Evolutionary conservation across 306 rosid genomes (phyloP).

Genomic region (Cicer chorassanicum): DNA sequence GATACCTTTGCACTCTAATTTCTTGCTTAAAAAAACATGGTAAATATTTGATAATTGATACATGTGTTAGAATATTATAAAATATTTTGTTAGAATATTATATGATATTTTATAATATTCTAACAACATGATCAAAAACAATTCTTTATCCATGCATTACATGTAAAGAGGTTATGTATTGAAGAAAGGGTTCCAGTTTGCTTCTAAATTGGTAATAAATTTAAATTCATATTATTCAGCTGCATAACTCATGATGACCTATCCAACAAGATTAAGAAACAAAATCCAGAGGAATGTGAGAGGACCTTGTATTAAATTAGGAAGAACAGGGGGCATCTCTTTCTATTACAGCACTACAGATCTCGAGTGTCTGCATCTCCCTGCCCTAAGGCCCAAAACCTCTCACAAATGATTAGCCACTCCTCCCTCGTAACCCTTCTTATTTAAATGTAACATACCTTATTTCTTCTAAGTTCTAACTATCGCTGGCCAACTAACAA

Average conservation of each 20-base stretch:
- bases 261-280: not conserved
- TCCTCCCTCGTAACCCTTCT: not conserved
- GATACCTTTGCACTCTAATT: too few species aligned
- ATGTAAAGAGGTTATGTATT: not conserved
- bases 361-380: not conserved
- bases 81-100: too few species aligned
- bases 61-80: too few species aligned
- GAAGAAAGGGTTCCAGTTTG: not conserved
- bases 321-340: not conserved
- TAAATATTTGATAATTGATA: too few species aligned
- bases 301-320: not conserved
- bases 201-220: constrained; percentile 15
- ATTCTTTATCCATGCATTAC: not conserved
- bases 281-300: constrained; percentile 4
- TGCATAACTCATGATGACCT: constrained; percentile 28
- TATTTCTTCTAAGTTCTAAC: not conserved
- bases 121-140: not conserved
- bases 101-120: too few species aligned
- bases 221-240: constrained; percentile 3
- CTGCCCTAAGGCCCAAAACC: not conserved
- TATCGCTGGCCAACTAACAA: not conserved
- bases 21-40: too few species aligned
- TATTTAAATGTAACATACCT: not conserved
- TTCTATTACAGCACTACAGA: not conserved
- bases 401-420: not conserved